Conservation (phyloP, 2,329 filamentous ascomycete species). For the Claviceps fusiformis region DNA sequence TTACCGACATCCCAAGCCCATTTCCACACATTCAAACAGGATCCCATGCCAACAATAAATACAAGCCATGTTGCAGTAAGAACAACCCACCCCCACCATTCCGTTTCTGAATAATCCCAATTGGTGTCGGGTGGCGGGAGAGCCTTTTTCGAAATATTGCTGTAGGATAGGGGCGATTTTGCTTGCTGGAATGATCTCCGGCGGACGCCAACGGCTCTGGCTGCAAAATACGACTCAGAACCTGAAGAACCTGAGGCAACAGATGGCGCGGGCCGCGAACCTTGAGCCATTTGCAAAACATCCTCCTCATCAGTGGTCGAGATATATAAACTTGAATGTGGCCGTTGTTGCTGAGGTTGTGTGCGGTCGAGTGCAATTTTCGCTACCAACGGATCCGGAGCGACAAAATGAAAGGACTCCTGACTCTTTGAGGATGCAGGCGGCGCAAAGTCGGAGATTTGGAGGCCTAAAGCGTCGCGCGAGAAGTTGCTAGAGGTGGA, state of each 20-base stretch:
- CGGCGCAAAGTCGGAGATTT: conserved; percentile 32
- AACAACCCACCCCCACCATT: conserved; percentile 97
- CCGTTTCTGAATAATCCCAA: conserved; percentile 89
- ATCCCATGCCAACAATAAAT: conserved; percentile 94
- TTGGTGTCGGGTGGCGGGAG: conserved; percentile 37
- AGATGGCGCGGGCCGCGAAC: conserved; percentile 28
- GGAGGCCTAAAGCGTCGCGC: conserved; percentile 30
- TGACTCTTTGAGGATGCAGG: conserved; percentile 33
- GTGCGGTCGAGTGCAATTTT: conserved; percentile 6
- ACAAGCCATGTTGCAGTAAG: conserved; percentile 85
- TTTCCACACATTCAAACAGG: conserved; percentile 86
- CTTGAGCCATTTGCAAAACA: conserved; percentile 47
- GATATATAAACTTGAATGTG: conserved; percentile 30
- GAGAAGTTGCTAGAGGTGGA: conserved; percentile 12
- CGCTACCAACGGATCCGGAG: conserved; percentile 9
- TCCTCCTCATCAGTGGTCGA: conserved; percentile 75
- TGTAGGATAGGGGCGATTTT: conserved; percentile 47
- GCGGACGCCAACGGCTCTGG: conserved; percentile 27
- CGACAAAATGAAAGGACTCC: conserved; percentile 17
- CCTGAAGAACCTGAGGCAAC: conserved; percentile 36
- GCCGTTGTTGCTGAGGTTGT: conserved; percentile 10
- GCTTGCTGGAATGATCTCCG: conserved; percentile 37
- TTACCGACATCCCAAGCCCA: conserved; percentile 99
- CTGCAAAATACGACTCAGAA: conserved; percentile 49
- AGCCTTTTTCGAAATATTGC: conserved; percentile 35